These are phyloP conservation scores for Camelina neglecta DNA, from an alignment of 345 rosid genomes.

Conservation along the genomic window DNA sequence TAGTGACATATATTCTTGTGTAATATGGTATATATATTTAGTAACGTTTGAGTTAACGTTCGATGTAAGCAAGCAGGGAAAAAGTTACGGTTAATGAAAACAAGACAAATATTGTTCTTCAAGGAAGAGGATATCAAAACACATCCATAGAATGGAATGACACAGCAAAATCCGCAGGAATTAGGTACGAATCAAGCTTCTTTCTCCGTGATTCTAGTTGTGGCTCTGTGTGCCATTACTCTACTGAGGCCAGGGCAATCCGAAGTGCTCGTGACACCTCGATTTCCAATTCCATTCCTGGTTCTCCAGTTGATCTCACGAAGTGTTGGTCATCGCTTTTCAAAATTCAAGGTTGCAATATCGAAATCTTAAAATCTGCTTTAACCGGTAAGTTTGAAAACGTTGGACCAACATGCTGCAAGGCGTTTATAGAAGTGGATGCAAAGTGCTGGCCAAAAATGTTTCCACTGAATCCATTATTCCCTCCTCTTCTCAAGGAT, in stretches of 20 bases:
- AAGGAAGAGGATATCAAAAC: constrained; percentile 69
- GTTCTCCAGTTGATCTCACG: constrained; percentile 1
- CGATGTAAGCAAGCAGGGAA: constrained; percentile 58
- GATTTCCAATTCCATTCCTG: neutral
- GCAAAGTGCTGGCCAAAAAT: constrained; percentile 23
- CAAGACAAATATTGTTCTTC: constrained; percentile 73
- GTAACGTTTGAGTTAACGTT: constrained; percentile 4
- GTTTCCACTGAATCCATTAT: constrained; percentile 2
- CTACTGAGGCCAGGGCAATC: neutral
- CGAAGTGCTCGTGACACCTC: neutral
- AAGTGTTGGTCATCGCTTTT: constrained; percentile 12
- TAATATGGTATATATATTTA: neutral
- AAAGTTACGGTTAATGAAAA: constrained; percentile 64
- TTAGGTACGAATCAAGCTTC: neutral
- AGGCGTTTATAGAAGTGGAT: constrained; percentile 3
- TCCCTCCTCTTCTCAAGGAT: constrained; percentile 16
- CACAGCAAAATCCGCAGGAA: constrained; percentile 79
- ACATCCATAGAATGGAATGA: constrained; percentile 81
- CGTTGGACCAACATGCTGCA: neutral
- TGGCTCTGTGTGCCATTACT: constrained; percentile 3
- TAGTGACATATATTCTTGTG: no score
- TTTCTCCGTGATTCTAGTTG: neutral
- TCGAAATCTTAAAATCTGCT: constrained; percentile 9
- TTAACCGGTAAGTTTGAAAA: constrained; percentile 22
- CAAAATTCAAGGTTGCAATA: neutral